A percentile compares a stretch with the other conserved stretches of the same genome.
Evolutionary conservation across 169 alveolate genomes (phyloP).

Genomic region (Haemoproteus tartakovskyi): DNA sequence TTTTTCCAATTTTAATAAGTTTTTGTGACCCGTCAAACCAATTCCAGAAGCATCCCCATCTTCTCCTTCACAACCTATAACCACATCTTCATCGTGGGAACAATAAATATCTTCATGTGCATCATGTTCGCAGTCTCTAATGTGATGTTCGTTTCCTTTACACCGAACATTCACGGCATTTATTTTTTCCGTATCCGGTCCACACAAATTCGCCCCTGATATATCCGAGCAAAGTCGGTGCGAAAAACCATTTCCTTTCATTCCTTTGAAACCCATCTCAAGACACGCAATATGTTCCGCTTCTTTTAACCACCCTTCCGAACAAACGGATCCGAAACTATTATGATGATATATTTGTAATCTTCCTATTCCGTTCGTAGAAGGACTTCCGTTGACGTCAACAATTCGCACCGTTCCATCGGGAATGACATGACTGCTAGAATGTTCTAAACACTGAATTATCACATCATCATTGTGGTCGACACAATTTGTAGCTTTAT

Average conservation of each 20-base stretch:
- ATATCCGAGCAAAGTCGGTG: slow-evolving; percentile 80
- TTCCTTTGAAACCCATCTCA: slow-evolving; percentile 80
- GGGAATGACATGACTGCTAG: slow-evolving; percentile 67
- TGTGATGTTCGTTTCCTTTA: slow-evolving; percentile 69
- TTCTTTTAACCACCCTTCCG: slow-evolving; percentile 81
- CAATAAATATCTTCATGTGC: slow-evolving; percentile 74
- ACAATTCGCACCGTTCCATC: slow-evolving; percentile 81
- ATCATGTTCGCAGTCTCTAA: slow-evolving; percentile 70
- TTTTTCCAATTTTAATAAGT: slow-evolving; percentile 68
- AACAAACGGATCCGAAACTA: slow-evolving; percentile 80
- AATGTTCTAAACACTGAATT: slow-evolving; percentile 77
- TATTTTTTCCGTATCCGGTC: slow-evolving; percentile 79
- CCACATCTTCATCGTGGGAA: slow-evolving; percentile 77
- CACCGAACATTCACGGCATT: slow-evolving; percentile 83
- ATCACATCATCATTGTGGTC: slow-evolving; percentile 83
- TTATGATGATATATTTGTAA: slow-evolving; percentile 48
- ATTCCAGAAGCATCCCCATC: slow-evolving; percentile 30
- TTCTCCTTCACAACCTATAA: slow-evolving; percentile 72
- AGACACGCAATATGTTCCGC: slow-evolving; percentile 83
- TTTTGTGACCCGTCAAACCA: too few species aligned
- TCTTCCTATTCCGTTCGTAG: slow-evolving; percentile 73
- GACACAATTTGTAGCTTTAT: slow-evolving; percentile 81
- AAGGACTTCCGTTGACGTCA: slow-evolving; percentile 80
- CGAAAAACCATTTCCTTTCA: slow-evolving; percentile 85
- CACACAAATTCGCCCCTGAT: slow-evolving; percentile 85